Percentiles rank a stretch among this genome's conserved stretches.
phyloP scores from a whole-genome alignment of 2,329 filamentous ascomycete genomes.

The Catunica adiposa region DNA sequence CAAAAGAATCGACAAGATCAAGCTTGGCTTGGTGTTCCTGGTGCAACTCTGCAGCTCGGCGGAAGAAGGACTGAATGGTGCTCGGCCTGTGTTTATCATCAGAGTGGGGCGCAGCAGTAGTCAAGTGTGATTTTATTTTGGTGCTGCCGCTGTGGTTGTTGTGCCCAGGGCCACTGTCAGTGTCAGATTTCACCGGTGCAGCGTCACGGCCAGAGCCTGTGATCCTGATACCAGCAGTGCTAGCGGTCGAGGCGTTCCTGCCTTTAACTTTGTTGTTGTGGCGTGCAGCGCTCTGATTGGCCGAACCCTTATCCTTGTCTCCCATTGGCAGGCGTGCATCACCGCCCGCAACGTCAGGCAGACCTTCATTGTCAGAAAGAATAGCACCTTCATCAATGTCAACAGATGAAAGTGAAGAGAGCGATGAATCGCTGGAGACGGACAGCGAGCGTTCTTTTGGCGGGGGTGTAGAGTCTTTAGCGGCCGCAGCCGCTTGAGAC shows the following conservation, averaged over 20 bases:
- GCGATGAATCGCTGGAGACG: slow-evolving; percentile 13
- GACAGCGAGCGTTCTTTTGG: slow-evolving; percentile 4
- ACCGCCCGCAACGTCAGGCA: background rate
- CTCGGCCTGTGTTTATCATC: background rate
- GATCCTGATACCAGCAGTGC: slow-evolving; percentile 3
- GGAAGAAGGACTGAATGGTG: slow-evolving; percentile 10
- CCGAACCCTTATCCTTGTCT: slow-evolving; percentile 3
- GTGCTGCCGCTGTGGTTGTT: background rate
- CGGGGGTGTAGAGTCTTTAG: background rate
- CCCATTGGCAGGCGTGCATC: slow-evolving; percentile 10
- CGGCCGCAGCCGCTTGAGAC: background rate
- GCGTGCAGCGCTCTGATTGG: slow-evolving; percentile 10
- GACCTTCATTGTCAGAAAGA: slow-evolving; percentile 8
- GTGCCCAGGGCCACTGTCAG: background rate
- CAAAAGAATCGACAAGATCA: slow-evolving; percentile 4
- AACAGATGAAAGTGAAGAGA: slow-evolving; percentile 12
- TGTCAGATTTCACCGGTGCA: background rate
- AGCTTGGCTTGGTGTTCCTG: slow-evolving; percentile 5
- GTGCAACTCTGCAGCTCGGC: slow-evolving; percentile 11
- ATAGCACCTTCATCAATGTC: slow-evolving; percentile 8
- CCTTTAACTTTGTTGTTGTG: slow-evolving; percentile 6
- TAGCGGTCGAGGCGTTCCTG: slow-evolving; percentile 3
- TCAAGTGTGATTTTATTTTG: slow-evolving; percentile 1
- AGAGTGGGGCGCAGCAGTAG: background rate
- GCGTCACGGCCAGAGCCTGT: background rate